phyloP scores from a whole-genome alignment of 805 yeast species.

The Kuraishia hungarica region DNA sequence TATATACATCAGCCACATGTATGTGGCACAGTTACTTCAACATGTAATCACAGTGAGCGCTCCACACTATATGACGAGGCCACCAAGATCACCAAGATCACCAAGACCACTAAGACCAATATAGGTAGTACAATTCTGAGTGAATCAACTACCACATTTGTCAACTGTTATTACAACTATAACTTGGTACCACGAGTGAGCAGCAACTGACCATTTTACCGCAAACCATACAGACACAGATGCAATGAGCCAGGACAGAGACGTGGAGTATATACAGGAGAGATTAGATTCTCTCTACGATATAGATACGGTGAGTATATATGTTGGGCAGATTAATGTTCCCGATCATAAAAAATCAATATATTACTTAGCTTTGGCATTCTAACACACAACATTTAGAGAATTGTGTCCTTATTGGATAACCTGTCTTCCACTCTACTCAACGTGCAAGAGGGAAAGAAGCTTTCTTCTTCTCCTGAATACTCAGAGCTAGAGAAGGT shows the following conservation, averaged over 20 bases:
- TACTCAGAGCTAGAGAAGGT: constrained; percentile 15
- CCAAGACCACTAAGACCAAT: no score
- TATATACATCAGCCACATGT: no score
- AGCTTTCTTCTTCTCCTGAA: constrained; percentile 6
- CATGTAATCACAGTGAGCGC: no score
- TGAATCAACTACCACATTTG: no score
- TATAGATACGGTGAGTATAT: constrained; percentile 31
- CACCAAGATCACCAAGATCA: no score
- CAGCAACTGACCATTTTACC: no score
- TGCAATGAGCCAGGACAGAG: not conserved
- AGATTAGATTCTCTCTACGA: constrained; percentile 43
- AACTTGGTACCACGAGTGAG: no score
- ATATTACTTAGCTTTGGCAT: not conserved
- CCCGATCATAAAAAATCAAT: not conserved
- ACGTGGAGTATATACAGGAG: constrained; percentile 29
- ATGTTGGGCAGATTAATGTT: not conserved
- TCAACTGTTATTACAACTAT: no score
- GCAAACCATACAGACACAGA: not conserved
- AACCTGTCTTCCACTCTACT: constrained; percentile 38
- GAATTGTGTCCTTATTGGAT: constrained; percentile 41
- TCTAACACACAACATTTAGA: constrained; percentile 10
- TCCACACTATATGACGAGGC: no score
- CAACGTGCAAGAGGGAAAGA: constrained; percentile 27
- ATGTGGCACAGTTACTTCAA: no score
- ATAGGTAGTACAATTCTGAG: no score